Conservation (phyloP, 805 yeast species). For the Zygoascus bituminiphila region DNA sequence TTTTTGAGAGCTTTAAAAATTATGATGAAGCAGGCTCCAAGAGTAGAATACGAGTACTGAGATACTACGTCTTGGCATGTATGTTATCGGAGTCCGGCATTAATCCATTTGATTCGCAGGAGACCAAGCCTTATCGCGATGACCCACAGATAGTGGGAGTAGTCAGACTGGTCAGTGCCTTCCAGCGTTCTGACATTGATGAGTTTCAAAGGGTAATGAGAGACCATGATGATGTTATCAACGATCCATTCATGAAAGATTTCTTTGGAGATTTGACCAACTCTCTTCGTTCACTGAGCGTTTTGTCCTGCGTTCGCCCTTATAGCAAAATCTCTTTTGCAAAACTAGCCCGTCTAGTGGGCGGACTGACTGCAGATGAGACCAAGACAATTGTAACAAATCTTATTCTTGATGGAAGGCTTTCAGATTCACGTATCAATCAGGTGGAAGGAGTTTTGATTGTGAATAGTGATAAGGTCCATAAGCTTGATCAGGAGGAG, state of each 20-base stretch:
- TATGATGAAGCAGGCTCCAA: constrained; percentile 62
- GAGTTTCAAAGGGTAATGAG: constrained; percentile 16
- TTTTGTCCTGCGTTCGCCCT: constrained; percentile 26
- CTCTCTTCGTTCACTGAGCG: constrained; percentile 22
- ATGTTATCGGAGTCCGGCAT: constrained; percentile 50
- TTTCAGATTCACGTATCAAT: constrained; percentile 25
- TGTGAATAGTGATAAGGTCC: neutral
- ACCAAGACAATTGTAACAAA: constrained; percentile 19
- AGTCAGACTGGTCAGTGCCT: constrained; percentile 30
- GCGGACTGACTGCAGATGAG: constrained; percentile 5
- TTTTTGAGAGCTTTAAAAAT: constrained; percentile 49
- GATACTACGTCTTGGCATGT: constrained; percentile 53
- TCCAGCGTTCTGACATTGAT: constrained; percentile 22
- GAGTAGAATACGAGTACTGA: constrained; percentile 48
- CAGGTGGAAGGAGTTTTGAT: constrained; percentile 8
- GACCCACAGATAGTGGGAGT: constrained; percentile 26
- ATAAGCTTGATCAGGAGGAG: neutral
- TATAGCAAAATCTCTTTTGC: constrained; percentile 23
- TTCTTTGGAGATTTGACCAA: constrained; percentile 21
- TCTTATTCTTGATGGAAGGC: constrained; percentile 25
- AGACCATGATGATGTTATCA: constrained; percentile 10
- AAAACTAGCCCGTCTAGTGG: constrained; percentile 19
- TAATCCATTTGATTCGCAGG: constrained; percentile 67
- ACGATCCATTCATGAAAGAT: constrained; percentile 12
- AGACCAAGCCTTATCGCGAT: constrained; percentile 45